Base-by-base conservation (phyloP, 1,139 yeast genomes). In the Suhomyces choctaworum region DNA sequence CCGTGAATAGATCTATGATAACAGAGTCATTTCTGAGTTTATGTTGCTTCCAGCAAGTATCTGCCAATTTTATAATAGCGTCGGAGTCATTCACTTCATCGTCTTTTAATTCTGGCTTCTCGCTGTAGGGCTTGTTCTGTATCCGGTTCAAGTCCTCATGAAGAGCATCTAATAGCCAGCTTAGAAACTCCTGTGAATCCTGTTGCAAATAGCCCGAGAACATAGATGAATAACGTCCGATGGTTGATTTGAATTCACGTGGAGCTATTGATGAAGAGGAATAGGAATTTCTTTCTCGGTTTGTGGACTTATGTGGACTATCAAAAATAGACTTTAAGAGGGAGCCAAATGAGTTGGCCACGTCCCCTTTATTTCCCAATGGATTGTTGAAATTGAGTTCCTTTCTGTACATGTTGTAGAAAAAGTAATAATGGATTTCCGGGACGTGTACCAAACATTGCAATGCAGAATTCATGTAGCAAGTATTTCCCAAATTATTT, bases 391-490 rank as follows among this genome's bases (percentile, higher is more conserved):
- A 50, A 52, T 92, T 92, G 31, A 92, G 62, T 51, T 92, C 97
- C 5, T 63, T 60, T 45, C 72, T 69, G 54, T 70, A 85, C n/a
- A 76, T 67, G 35, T 77, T 74, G 51, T 76, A 78, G 30, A 75
- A 58, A 52, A 92, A 92, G 56, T 88, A 92, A 31, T 79, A 72
- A 12, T 82, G 78, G 26, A 92, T 62, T 56, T 89, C 97, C 1
- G 96, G 96, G 9, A 90, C 74, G 54, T 92, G 98, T 1, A 80
- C 73, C 32, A 92, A 64, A 54, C 97, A 92, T 56, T 92, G 98
- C 36, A 92, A 65, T 0, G 97, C 97, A 11, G 96, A 87, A 60
- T 92, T 92, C 97, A 92, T 92, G 57, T 89, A 92, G 57, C 98
- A 92, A 0, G 96, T 85, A 54, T 92, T 92, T 5, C 98, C 98